phyloP scores from a whole-genome alignment of 208 protist genomes.

The Leishmania arabica region DNA sequence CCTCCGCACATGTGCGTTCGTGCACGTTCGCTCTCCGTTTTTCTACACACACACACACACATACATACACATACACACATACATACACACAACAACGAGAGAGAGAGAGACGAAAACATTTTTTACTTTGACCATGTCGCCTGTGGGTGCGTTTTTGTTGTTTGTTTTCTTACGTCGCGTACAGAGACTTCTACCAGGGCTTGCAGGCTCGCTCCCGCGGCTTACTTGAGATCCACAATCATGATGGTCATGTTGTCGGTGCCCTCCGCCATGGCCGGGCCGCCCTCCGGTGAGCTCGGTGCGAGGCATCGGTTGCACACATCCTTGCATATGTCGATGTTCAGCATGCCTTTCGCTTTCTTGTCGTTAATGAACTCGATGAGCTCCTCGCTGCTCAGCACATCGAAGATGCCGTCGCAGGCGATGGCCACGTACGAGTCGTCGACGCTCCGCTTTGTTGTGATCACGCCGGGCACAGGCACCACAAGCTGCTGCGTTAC shows the following conservation, averaged over 20 bases:
- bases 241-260: constrained; percentile 93
- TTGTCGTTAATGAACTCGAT: constrained; percentile 51
- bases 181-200: neutral
- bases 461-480: constrained; percentile 66
- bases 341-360: constrained; percentile 41
- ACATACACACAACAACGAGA: neutral
- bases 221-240: constrained; percentile 72
- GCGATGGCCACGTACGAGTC: constrained; percentile 80
- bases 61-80: neutral
- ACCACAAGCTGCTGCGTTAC: constrained; percentile 78
- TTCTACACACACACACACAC: neutral
- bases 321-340: constrained; percentile 66
- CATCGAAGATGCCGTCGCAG: constrained; percentile 93
- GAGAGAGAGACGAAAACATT: no score
- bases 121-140: no score
- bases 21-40: neutral
- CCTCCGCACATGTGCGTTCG: neutral
- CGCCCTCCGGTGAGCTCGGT: constrained; percentile 35
- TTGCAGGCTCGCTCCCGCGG: neutral
- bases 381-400: constrained; percentile 83
- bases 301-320: constrained; percentile 77
- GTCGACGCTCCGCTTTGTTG: constrained; percentile 35
- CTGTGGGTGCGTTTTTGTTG: neutral
- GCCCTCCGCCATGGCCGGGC: constrained; percentile 51
- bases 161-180: neutral